Evolutionary conservation across 371 early-diverging fungal genomes (phyloP).

Genomic region (Mortierella sp.): DNA sequence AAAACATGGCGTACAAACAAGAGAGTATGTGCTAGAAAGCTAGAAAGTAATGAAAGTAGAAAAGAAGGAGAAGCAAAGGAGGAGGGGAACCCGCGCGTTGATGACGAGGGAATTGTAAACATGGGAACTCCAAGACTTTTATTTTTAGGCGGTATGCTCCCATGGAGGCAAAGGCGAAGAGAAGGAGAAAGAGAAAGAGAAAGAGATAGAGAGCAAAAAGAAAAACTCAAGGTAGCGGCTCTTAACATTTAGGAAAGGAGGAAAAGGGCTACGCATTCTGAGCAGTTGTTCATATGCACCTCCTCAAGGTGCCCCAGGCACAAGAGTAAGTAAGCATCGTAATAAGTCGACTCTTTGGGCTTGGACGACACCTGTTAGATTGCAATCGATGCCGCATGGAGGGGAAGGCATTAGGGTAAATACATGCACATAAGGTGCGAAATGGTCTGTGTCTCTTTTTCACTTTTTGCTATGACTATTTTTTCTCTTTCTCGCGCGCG

Average conservation of each 20-base stretch:
- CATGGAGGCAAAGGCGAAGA: background rate
- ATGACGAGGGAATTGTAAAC: background rate
- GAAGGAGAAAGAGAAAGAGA: background rate
- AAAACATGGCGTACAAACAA: background rate
- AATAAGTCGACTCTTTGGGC: background rate
- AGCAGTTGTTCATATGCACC: background rate
- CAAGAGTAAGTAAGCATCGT: background rate
- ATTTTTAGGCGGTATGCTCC: constrained; percentile 7
- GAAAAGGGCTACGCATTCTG: background rate
- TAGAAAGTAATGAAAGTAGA: background rate
- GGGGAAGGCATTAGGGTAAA: background rate
- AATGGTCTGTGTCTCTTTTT: constrained; percentile 8
- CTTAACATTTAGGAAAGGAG: background rate
- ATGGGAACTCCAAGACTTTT: background rate
- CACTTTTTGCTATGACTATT: background rate
- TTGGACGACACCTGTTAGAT: background rate
- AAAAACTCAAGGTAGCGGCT: background rate
- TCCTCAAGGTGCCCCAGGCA: background rate
- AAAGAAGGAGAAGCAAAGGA: background rate
- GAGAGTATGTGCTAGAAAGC: background rate
- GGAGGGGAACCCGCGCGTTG: background rate
- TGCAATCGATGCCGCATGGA: background rate
- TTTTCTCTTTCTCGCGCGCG: background rate
- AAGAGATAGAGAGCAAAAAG: background rate
- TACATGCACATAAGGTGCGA: background rate